Evolutionary conservation across 768 basidiomycete species (phyloP), one percentile per base, ranked within the genome.

Genomic region (Boletus edulis): DNA sequence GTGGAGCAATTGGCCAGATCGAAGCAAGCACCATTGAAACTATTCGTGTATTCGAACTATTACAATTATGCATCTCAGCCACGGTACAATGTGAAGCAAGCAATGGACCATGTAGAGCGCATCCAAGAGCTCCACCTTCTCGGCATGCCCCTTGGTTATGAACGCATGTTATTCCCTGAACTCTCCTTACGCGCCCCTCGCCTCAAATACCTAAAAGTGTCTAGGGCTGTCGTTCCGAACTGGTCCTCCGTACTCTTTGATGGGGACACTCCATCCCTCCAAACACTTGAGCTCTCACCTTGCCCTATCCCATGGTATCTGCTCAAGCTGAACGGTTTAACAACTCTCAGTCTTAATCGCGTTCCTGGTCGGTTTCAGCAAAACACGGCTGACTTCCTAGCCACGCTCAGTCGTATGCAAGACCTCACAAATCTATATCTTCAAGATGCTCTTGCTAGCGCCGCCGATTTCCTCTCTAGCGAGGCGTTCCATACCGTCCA

Each of bases 371-470:
- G 49, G 12, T 50, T 62, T 20, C 67, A 67, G 12, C 73, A 72
- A 2, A 58, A 66, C 12, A 62, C 64, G 22, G 48, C 49, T 8
- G 67, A 73, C 37, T 56, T 80, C n/a, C 48, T 74, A 10, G 52
- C 63, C n/a, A 63, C 64, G 9, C 67, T 79, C 5, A 49, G 61
- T 27, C 55, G 63, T 34, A 74, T 74, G 72, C 72, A 71, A 6
- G 18, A 53, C 41, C 62, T 78, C 4, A 66, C 64, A 46, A 55
- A 61, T 11, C 65, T 78, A 4, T 62, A 67, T 46, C 62, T 78
- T 13, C 62, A 69, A 20, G 46, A 67, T 46, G 63, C 63, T 15
- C 62, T 76, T 13, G 68, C 71, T 7, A 58, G 46, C 14, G 18
- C 49, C 4, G 7, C 13, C 3, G 15, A 13, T 3, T 11, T 15